A percentile compares a stretch with the other conserved stretches of the same genome.
Conservation (phyloP, 2,329 filamentous ascomycete species). For the Ustulina deusta region DNA sequence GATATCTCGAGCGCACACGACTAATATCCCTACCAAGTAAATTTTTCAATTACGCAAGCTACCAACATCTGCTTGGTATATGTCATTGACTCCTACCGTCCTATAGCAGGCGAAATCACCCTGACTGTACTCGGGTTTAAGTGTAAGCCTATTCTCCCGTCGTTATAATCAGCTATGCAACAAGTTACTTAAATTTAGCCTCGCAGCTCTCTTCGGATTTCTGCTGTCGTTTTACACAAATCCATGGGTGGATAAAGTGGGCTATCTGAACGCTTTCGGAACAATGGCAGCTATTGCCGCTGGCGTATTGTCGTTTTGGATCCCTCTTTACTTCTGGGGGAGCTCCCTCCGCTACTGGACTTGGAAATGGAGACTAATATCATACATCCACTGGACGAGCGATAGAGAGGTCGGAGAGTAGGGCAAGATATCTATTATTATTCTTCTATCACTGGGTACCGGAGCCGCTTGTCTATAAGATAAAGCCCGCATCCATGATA, state of each 20-base stretch:
- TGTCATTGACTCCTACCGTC: constrained; percentile 68
- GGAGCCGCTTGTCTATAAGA: constrained; percentile 16
- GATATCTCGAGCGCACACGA: not conserved
- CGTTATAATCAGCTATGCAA: not conserved
- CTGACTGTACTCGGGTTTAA: constrained; percentile 68
- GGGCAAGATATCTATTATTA: constrained; percentile 2
- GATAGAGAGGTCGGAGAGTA: constrained; percentile 69
- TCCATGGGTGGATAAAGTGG: constrained; percentile 63
- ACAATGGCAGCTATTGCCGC: constrained; percentile 68
- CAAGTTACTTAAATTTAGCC: constrained; percentile 9
- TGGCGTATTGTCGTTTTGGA: constrained; percentile 59
- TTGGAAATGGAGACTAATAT: constrained; percentile 62
- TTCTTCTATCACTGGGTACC: not conserved
- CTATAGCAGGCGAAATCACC: constrained; percentile 67
- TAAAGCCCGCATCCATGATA: constrained; percentile 61
- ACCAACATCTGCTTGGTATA: constrained; percentile 69
- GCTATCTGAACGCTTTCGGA: constrained; percentile 65
- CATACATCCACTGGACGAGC: constrained; percentile 61
- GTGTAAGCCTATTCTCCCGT: constrained; percentile 52
- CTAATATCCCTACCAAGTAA: constrained; percentile 54
- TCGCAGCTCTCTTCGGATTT: constrained; percentile 65
- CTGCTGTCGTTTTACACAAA: constrained; percentile 71
- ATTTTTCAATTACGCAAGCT: constrained; percentile 67
- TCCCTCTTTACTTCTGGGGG: constrained; percentile 66
- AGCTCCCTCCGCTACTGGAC: constrained; percentile 60